Base-by-base conservation (phyloP, 805 yeast genomes). In the Saccharomycopsis sp. region DNA sequence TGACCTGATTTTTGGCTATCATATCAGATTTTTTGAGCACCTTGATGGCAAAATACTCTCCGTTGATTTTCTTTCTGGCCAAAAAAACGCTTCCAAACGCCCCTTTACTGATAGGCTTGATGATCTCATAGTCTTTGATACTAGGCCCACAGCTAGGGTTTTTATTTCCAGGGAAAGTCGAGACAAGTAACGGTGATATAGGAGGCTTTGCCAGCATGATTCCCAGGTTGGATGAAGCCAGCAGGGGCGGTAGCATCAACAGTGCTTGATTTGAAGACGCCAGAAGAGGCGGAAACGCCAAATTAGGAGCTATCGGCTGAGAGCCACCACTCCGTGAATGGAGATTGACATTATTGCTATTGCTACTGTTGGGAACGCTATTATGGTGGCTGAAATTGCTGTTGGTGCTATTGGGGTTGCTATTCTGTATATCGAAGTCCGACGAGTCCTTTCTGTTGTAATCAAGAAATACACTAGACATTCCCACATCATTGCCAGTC, bases 51-150 rank as follows among this genome's bases (percentile, higher is more conserved):
- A 89, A 92, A 70, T 91, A 88, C 62, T 95, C 99, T 2, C 97
- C 97, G 0, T 97, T 92, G 12, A 87, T 71, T 65, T 83, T 85
- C 66, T 94, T 80, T 63, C 85, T 83, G 0, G 97, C 91, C 7
- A 94, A 75, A 70, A 84, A 94, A 1, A 94, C 99, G 41, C 95
- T 87, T 0, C 99, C 99, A 76, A 91, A 94, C 0, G 99, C 99
- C 48, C 99, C 99, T 67, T 90, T 89, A 66, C 97, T 89, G 54
- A 94, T 90, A 0, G 99, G 97, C 68, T 91, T 90, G 57, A 94
- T 75, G 34, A 94, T 81, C 65, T 90, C 97, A 70, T 91, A 94
- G 69, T 95, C 98, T 59, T 79, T 81, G 34, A 92, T 90, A 1
- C 89, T 84, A 0, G 95, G 94, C 2, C 77, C 72, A 0, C 74